A percentile compares a stretch with the other conserved stretches of the same genome.
These are phyloP conservation scores for Juncus inflexus DNA, from an alignment of 176 grass and related monocot species.

Conservation along the genomic window DNA sequence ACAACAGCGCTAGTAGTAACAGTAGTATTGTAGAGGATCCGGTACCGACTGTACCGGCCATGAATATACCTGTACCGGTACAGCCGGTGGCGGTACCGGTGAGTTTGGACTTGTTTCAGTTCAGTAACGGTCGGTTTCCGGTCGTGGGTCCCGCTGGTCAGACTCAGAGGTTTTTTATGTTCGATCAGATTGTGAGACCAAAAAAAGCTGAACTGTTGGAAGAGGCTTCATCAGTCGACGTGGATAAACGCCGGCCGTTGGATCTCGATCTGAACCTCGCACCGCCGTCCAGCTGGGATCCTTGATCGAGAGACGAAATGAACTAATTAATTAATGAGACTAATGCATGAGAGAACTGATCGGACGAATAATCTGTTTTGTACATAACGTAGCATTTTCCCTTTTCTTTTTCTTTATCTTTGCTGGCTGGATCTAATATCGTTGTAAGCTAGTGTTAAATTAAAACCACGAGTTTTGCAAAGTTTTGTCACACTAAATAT, in stretches of 20 bases:
- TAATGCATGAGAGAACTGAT: background rate
- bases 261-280: conserved; percentile 91
- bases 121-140: conserved; percentile 48
- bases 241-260: conserved; percentile 32
- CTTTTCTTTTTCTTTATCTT: background rate
- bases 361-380: background rate
- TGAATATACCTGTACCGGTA: conserved; percentile 36
- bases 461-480: background rate
- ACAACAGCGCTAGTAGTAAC: conserved; percentile 57
- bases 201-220: conserved; percentile 52
- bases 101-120: conserved; percentile 24
- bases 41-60: conserved; percentile 1
- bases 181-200: conserved; percentile 30
- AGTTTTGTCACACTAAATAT: background rate
- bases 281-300: conserved; percentile 56
- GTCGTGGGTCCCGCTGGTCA: conserved; percentile 22
- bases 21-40: conserved; percentile 63
- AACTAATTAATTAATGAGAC: conserved; percentile 12
- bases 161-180: conserved; percentile 44
- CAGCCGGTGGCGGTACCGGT: conserved; percentile 16
- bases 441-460: too few species aligned
- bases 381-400: conserved; percentile 10
- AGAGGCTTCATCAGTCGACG: conserved; percentile 23
- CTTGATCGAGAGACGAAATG: conserved; percentile 6
- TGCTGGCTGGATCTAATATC: background rate